Conservation (phyloP, 305 asterid genomes). For the Rubia tinctorum region DNA sequence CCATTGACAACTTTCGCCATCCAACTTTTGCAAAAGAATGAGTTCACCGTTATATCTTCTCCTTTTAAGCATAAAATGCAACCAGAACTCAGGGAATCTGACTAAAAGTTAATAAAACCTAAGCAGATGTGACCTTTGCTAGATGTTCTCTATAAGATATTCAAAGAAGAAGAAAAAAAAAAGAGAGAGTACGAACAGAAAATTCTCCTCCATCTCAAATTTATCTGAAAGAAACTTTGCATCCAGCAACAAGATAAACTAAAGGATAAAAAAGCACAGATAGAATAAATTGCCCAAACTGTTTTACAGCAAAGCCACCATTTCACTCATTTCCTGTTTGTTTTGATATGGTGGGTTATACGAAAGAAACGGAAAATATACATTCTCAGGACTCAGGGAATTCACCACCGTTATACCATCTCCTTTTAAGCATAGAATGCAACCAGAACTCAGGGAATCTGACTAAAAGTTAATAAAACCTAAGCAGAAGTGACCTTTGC, state of each 20-base stretch:
- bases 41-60: neutral
- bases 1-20: neutral
- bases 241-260: neutral
- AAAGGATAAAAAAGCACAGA: neutral
- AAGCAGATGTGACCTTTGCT: neutral
- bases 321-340: neutral
- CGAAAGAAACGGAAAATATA: neutral
- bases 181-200: neutral
- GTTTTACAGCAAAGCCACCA: neutral
- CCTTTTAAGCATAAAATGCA: neutral
- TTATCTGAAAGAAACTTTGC: neutral
- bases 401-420: neutral
- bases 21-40: neutral
- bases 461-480: no score
- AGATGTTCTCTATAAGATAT: neutral
- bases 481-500: neutral
- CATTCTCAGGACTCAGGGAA: no score
- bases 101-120: no score
- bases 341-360: neutral
- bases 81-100: neutral
- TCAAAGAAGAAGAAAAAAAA: neutral
- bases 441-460: neutral
- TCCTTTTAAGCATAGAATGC: neutral
- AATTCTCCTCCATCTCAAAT: neutral
- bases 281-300: no score